These are phyloP conservation scores for Persicaria tinctoria DNA, from an alignment of 148 eudicot species.

Conservation along the genomic window DNA sequence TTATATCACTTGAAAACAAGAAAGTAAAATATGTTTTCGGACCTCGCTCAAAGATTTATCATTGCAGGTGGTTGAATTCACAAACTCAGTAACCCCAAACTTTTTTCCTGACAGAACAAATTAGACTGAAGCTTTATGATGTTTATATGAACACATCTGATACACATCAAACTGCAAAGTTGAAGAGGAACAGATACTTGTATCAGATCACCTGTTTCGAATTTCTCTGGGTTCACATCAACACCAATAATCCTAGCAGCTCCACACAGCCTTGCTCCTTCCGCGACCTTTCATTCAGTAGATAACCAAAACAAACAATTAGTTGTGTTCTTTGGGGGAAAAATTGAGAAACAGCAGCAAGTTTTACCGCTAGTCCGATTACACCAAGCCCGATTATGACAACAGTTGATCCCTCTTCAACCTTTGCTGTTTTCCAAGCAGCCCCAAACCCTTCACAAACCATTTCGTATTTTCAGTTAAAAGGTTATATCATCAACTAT, in stretches of 20 bases:
- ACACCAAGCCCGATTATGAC: slow-evolving; percentile 86
- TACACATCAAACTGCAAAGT: not conserved
- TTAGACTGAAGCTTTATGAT: no score
- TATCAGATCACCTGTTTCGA: slow-evolving; percentile 41
- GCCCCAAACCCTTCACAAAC: slow-evolving; percentile 69
- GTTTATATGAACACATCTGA: no score
- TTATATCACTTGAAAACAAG: not conserved
- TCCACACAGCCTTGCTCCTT: slow-evolving; percentile 84
- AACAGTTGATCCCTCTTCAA: slow-evolving; percentile 77
- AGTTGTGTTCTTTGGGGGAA: not conserved
- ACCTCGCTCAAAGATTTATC: slow-evolving; percentile 71
- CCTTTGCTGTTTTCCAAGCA: slow-evolving; percentile 74
- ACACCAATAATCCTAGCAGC: slow-evolving; percentile 85
- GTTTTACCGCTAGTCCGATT: slow-evolving; percentile 79
- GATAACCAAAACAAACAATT: not conserved
- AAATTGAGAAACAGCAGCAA: not conserved
- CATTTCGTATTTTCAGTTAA: not conserved
- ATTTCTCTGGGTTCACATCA: slow-evolving; percentile 70
- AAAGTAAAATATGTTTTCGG: not conserved
- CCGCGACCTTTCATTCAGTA: slow-evolving; percentile 55
- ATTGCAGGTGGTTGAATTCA: slow-evolving; percentile 37
- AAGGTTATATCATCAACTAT: no score
- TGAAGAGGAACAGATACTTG: not conserved
- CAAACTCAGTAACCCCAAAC: slow-evolving; percentile 81
- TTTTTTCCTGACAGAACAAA: slow-evolving; percentile 38